These are phyloP conservation scores for Combretum micranthum DNA, from an alignment of 345 rosid species.

Conservation along the genomic window DNA sequence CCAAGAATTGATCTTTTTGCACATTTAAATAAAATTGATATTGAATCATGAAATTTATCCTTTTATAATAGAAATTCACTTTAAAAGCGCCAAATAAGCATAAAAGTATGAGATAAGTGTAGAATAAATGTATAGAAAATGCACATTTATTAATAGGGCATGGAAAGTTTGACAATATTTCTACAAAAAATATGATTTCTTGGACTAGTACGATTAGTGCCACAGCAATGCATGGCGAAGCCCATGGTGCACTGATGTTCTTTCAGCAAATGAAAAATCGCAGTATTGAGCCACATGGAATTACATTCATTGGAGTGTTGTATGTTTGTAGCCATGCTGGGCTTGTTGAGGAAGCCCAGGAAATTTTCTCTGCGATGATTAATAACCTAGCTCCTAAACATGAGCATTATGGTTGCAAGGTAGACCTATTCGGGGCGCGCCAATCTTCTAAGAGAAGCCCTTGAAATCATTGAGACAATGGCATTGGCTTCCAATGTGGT, in stretches of 20 bases:
- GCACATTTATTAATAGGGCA: too few species aligned
- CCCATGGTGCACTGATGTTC: constrained; percentile 31
- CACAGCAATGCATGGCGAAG: constrained; percentile 58
- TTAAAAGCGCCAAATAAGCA: too few species aligned
- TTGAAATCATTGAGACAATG: constrained; percentile 33
- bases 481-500: constrained; percentile 42
- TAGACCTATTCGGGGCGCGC: constrained; percentile 57
- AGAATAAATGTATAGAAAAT: too few species aligned
- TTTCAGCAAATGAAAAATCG: constrained; percentile 51
- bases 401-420: constrained; percentile 58
- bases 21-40: too few species aligned
- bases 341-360: constrained; percentile 47
- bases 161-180: too few species aligned
- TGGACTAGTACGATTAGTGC: constrained; percentile 68
- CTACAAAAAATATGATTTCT: constrained; percentile 58
- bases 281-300: constrained; percentile 41
- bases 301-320: constrained; percentile 48
- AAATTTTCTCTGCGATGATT: constrained; percentile 35
- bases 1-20: too few species aligned
- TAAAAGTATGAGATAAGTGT: too few species aligned
- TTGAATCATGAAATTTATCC: too few species aligned
- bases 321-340: constrained; percentile 72
- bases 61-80: too few species aligned
- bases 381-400: constrained; percentile 21
- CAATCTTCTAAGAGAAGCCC: constrained; percentile 47